Evolutionary conservation across 495 filamentous ascomycete genomes (phyloP).

Genomic region (Sabuloglossum arenarium): DNA sequence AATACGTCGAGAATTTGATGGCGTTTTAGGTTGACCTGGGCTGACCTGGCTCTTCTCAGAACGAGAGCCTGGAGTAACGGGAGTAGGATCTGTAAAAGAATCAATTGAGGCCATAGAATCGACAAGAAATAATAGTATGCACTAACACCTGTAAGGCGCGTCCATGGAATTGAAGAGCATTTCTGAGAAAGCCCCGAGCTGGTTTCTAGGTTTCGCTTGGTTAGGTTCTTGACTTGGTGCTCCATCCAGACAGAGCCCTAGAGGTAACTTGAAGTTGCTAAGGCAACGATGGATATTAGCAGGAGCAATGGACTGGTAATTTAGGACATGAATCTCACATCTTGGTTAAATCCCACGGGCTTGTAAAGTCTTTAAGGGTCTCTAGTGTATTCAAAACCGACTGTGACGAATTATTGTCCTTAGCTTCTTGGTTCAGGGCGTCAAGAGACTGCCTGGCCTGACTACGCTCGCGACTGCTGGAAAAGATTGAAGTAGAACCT

Average conservation of each 20-base stretch:
- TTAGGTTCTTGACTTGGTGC: constrained; percentile 9
- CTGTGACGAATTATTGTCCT: not conserved
- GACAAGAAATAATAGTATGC: not conserved
- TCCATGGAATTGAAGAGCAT: constrained; percentile 36
- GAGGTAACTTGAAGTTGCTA: constrained; percentile 46
- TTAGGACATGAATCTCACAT: constrained; percentile 31
- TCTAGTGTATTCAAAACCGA: constrained; percentile 18
- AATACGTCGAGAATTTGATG: not conserved
- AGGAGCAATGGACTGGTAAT: not conserved
- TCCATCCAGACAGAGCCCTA: constrained; percentile 7
- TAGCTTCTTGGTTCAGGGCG: constrained; percentile 30
- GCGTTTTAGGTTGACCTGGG: not conserved
- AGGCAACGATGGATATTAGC: constrained; percentile 4
- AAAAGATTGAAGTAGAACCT: not conserved
- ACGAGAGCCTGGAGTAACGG: not conserved
- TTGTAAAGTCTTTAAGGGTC: constrained; percentile 48
- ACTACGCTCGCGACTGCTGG: constrained; percentile 15
- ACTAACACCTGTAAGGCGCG: constrained; percentile 32
- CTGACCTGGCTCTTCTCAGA: not conserved
- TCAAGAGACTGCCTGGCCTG: constrained; percentile 22
- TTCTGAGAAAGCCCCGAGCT: constrained; percentile 33
- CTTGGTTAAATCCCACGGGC: constrained; percentile 45
- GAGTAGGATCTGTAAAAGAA: not conserved
- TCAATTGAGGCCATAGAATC: not conserved
- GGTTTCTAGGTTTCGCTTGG: constrained; percentile 11